Conservation (phyloP, 345 rosid genomes). For the Schrenkiella parvula region DNA sequence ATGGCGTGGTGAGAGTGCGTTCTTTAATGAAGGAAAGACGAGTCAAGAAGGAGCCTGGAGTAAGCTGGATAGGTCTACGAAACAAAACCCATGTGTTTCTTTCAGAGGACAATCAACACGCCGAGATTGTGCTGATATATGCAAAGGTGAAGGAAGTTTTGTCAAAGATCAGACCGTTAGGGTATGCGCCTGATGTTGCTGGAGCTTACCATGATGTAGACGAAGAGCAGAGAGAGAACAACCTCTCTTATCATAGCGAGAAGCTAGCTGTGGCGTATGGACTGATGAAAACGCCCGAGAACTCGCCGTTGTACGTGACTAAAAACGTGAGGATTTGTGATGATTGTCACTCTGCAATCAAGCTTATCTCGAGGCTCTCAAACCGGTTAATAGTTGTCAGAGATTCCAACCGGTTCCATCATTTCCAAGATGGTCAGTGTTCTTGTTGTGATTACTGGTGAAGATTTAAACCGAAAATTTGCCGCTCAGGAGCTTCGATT, state of each 20-base stretch:
- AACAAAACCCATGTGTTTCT: conserved; percentile 57
- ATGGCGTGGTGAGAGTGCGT: conserved; percentile 56
- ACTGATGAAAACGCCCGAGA: conserved; percentile 56
- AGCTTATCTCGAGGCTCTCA: conserved; percentile 57
- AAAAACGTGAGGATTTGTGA: conserved; percentile 80
- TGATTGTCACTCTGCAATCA: conserved; percentile 85
- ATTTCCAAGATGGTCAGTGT: conserved; percentile 60
- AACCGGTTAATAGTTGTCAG: conserved; percentile 60
- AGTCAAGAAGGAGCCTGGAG: conserved; percentile 88
- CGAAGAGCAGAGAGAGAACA: conserved; percentile 74
- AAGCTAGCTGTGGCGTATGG: conserved; percentile 84
- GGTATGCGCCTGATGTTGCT: conserved; percentile 60
- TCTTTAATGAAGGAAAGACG: conserved; percentile 56
- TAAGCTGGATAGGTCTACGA: conserved; percentile 70
- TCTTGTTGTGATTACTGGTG: conserved; percentile 58
- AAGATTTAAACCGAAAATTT: background rate
- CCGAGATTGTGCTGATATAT: conserved; percentile 49
- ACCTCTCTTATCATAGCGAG: conserved; percentile 76
- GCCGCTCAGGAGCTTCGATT: background rate
- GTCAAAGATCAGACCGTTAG: conserved; percentile 60
- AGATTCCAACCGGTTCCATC: conserved; percentile 81
- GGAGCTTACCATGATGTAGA: conserved; percentile 68
- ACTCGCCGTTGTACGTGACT: conserved; percentile 54
- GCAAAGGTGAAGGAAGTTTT: conserved; percentile 57
- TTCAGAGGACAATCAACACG: conserved; percentile 59